Conservation (phyloP, 768 basidiomycete genomes). For the Nevesoporus exiguus region DNA sequence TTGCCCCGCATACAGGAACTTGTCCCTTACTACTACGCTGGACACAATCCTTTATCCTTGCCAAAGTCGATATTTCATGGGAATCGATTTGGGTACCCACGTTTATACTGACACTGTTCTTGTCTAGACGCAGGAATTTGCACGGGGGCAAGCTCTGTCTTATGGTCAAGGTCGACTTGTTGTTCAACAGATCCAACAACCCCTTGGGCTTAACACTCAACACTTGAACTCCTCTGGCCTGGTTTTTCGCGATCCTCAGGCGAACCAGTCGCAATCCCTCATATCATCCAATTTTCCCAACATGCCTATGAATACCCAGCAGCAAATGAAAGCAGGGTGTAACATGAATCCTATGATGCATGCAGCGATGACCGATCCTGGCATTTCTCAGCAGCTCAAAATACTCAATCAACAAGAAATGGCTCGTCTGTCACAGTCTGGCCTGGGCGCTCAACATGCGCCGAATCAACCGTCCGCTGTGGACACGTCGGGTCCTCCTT, state of each 20-base stretch:
- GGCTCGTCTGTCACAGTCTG: constrained; percentile 32
- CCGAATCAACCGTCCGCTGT: constrained; percentile 37
- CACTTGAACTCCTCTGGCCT: constrained; percentile 37
- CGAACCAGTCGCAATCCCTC: constrained; percentile 27
- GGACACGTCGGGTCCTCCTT: constrained; percentile 50
- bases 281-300: constrained; percentile 39
- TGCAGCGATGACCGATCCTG: constrained; percentile 26
- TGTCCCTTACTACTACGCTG: constrained; percentile 8
- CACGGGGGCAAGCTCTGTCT: constrained; percentile 40
- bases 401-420: constrained; percentile 44
- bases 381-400: constrained; percentile 38
- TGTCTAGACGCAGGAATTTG: constrained; percentile 43
- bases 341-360: constrained; percentile 38
- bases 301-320: constrained; percentile 35
- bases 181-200: constrained; percentile 43
- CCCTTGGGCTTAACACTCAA: constrained; percentile 36
- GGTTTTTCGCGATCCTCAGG: constrained; percentile 37
- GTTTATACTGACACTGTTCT: constrained; percentile 23
- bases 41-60: neutral
- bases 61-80: constrained; percentile 5
- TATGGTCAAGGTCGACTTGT: constrained; percentile 38
- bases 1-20: constrained; percentile 11
- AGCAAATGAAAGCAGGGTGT: constrained; percentile 29
- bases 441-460: constrained; percentile 31
- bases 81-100: constrained; percentile 12